These are phyloP conservation scores for Linderniella brevidens DNA, from an alignment of 257 asterid genomes.

Conservation along the genomic window DNA sequence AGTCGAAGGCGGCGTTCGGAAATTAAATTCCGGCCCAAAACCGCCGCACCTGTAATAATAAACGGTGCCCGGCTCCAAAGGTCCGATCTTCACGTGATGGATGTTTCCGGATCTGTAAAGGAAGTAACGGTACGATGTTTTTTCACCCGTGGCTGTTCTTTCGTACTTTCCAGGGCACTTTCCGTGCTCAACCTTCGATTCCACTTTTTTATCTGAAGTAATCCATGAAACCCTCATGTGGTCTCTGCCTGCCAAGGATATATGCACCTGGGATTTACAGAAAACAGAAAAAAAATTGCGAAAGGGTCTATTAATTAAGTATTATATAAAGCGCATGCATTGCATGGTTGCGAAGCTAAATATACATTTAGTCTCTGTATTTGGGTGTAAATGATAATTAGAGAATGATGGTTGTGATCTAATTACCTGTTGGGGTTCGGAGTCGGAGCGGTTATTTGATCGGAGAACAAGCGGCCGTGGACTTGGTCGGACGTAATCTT, in stretches of 20 bases:
- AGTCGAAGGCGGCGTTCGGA: constrained; percentile 51
- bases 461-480: constrained; percentile 36
- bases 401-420: not conserved
- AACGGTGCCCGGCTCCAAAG: constrained; percentile 40
- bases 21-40: constrained; percentile 44
- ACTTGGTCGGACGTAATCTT: constrained; percentile 52
- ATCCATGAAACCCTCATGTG: constrained; percentile 65
- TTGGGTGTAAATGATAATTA: not conserved
- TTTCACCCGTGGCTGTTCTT: constrained; percentile 32
- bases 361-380: too few relatives aligned
- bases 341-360: not conserved
- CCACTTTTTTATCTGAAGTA: constrained; percentile 24
- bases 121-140: constrained; percentile 33
- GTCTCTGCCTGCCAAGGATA: constrained; percentile 58
- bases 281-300: not conserved
- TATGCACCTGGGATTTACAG: constrained; percentile 36
- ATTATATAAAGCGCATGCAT: not conserved
- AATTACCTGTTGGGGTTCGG: constrained; percentile 63
- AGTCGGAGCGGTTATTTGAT: constrained; percentile 22
- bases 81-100: constrained; percentile 64
- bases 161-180: constrained; percentile 28
- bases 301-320: too few relatives aligned
- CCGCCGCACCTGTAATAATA: constrained; percentile 71
- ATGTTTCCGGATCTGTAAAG: constrained; percentile 51
- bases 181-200: constrained; percentile 46